Base-by-base conservation (phyloP, 2,329 filamentous ascomycete genomes). In the Sphaerostilbella broomeana region DNA sequence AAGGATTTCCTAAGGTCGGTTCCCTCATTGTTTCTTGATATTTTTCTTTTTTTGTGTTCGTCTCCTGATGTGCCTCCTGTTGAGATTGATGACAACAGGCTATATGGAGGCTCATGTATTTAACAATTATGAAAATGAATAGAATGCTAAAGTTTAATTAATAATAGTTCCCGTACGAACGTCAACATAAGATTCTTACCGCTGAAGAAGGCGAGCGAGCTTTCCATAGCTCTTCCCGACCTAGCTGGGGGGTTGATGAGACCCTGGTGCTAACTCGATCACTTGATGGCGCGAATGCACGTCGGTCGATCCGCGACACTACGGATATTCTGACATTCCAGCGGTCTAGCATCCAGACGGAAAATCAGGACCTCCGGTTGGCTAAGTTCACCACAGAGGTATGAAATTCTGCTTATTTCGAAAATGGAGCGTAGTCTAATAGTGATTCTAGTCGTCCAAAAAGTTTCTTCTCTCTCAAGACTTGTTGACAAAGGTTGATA, bases 1-100 rank as follows among this genome's bases (percentile, higher is more conserved):
- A 78, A 65, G 84, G 85, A 58, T 85, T 90, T 63, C 82, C 74
- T 42, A 73, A 97, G 89, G 92, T 97, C 79, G 84, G 90, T 90
- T 64, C 69, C 54, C 57, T 60, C 48, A 54, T 59, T 59, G 53
- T 57, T 48, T 53, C 51, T 50, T 65, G 57, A 62, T 50, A 47
- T 38, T 35, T 60, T 48, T 58, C 51, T 56, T 48, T 52, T 50
- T 50, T 65, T 57, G 61, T 51, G 15, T 12, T n/a, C 13, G 15
- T 25, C 12, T 13, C 7, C n/a, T 13, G 27, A 24, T 27, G 12
- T 34, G 36, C 10, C 16, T 10, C 15, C 22, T 40, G 11, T 21
- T 20, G 31, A 43, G 36, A 44, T 46, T 48, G 47, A 49, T 52
- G 47, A 51, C 7, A 25, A 8, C 22, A 47, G 42, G 43, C 47